Evolutionary conservation across 2,329 filamentous ascomycete genomes (phyloP).

Genomic region (Cladorrhinum sp.): DNA sequence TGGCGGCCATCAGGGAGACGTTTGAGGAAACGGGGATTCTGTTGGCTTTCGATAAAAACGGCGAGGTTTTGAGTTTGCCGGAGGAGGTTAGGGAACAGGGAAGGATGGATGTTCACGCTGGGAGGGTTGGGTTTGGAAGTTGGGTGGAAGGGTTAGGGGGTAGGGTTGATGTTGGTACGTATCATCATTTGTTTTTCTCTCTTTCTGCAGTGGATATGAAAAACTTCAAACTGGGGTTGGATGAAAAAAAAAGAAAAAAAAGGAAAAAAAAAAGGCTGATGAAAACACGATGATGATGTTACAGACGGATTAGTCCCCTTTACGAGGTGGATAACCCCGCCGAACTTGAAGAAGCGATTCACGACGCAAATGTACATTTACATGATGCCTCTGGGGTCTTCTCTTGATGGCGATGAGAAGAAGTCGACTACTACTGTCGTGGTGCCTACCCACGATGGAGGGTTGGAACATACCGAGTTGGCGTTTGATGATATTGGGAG

Average conservation of each 20-base stretch:
- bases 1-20: constrained; percentile 82
- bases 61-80: constrained; percentile 57
- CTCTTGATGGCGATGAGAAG: constrained; percentile 31
- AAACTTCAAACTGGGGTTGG: too few species aligned
- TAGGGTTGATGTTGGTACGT: constrained; percentile 61
- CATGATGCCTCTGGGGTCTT: constrained; percentile 64
- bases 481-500: constrained; percentile 67
- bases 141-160: constrained; percentile 60
- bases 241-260: not conserved
- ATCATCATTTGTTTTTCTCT: too few species aligned
- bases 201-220: not conserved
- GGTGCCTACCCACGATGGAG: constrained; percentile 67
- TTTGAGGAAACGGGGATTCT: constrained; percentile 95
- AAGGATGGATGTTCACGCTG: constrained; percentile 65
- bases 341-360: constrained; percentile 70
- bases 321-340: constrained; percentile 87
- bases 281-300: not conserved
- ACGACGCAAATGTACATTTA: constrained; percentile 98
- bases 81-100: constrained; percentile 61
- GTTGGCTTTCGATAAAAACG: constrained; percentile 50
- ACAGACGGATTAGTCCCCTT: constrained; percentile 71
- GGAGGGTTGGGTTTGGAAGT: constrained; percentile 61
- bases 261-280: not conserved
- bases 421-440: constrained; percentile 57
- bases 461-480: constrained; percentile 62